A percentile compares a stretch with the other conserved stretches of the same genome.
Evolutionary conservation across 192 early-diverging fungal genomes (phyloP).

Genomic region (Rhizoclosmatium sp.): DNA sequence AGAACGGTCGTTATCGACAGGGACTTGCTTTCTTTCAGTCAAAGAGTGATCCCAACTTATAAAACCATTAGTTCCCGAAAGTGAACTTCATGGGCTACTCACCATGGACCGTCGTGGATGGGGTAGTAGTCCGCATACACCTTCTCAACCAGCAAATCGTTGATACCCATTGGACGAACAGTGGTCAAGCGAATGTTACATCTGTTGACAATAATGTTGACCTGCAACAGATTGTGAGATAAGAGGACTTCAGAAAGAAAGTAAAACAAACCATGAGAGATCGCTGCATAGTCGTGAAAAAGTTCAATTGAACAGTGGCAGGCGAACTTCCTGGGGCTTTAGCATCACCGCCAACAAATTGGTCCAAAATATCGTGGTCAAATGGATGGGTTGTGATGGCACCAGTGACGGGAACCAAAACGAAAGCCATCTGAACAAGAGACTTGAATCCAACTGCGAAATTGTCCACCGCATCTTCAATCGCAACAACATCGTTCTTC

Average conservation of each 20-base stretch:
- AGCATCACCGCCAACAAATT: slow-evolving; percentile 26
- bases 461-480: slow-evolving; percentile 1
- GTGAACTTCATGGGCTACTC: too few species aligned
- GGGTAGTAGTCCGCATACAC: slow-evolving; percentile 58
- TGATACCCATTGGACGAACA: slow-evolving; percentile 44
- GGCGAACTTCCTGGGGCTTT: neutral
- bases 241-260: neutral
- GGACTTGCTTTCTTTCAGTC: neutral
- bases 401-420: slow-evolving; percentile 16
- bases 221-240: neutral
- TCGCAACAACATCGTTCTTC: slow-evolving; percentile 20
- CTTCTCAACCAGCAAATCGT: slow-evolving; percentile 49
- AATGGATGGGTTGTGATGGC: slow-evolving; percentile 13
- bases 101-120: slow-evolving; percentile 63
- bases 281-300: slow-evolving; percentile 43
- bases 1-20: slow-evolving; percentile 47
- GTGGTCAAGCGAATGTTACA: slow-evolving; percentile 10
- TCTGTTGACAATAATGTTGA: slow-evolving; percentile 33
- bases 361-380: slow-evolving; percentile 2
- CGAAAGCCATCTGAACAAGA: slow-evolving; percentile 22
- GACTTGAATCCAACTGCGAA: neutral
- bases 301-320: slow-evolving; percentile 34
- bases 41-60: neutral
- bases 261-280: slow-evolving; percentile 30
- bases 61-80: too few species aligned